Percentiles rank a stretch among this genome's conserved stretches.
Conservation (phyloP, 2,329 filamentous ascomycete species). For the Dactylellina leptospora region DNA sequence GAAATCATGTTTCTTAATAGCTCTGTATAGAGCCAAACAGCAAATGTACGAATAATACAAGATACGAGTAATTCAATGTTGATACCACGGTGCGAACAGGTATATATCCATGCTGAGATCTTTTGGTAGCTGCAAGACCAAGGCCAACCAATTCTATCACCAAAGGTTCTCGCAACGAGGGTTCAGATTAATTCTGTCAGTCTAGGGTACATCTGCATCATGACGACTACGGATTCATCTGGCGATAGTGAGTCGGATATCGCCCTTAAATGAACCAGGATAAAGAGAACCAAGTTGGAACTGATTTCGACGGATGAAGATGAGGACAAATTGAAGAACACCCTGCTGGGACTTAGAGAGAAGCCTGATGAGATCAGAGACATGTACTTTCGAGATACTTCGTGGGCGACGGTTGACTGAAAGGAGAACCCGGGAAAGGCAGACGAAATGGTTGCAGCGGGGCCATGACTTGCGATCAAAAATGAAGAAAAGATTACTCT, state of each 20-base stretch:
- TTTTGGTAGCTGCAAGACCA: not conserved
- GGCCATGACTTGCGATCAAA: not conserved
- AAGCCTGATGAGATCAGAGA: not conserved
- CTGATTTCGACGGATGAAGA: not conserved
- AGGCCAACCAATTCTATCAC: not conserved
- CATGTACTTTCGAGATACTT: not conserved
- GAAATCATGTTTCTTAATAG: not conserved
- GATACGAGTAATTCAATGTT: too few species aligned
- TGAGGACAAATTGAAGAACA: not conserved
- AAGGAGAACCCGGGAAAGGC: not conserved
- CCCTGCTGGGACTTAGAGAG: not conserved
- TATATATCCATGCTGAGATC: not conserved
- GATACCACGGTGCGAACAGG: too few species aligned
- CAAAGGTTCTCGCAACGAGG: not conserved
- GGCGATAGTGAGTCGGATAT: not conserved
- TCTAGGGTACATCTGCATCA: not conserved
- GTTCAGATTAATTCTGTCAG: not conserved
- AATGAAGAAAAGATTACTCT: not conserved
- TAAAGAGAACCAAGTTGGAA: not conserved
- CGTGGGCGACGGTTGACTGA: not conserved
- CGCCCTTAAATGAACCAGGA: not conserved
- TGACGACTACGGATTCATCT: not conserved
- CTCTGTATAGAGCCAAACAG: not conserved
- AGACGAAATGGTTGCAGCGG: not conserved
- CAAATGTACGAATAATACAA: not conserved